phyloP scores from a whole-genome alignment of 2,329 filamentous ascomycete genomes.

The Hymenoscyphus salicellus region DNA sequence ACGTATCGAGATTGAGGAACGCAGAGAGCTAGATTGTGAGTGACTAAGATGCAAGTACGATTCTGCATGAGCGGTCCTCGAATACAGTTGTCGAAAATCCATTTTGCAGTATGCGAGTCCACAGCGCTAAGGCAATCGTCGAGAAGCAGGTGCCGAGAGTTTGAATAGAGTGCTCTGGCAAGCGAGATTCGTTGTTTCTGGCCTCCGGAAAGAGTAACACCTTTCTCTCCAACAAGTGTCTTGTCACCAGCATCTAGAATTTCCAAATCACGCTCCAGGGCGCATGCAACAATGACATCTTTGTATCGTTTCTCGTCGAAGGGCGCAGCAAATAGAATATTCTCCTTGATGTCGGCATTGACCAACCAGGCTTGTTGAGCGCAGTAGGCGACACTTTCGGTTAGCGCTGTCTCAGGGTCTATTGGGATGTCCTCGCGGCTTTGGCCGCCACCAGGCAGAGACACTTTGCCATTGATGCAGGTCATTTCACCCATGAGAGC shows the following conservation, averaged over 20 bases:
- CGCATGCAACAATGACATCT: constrained; percentile 86
- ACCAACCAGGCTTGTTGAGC: constrained; percentile 96
- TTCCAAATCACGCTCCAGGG: constrained; percentile 83
- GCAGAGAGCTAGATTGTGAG: constrained; percentile 89
- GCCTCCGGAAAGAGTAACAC: constrained; percentile 91
- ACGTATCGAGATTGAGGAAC: constrained; percentile 77
- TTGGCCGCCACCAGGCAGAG: constrained; percentile 72
- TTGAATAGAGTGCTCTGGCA: constrained; percentile 95
- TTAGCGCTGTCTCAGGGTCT: constrained; percentile 80
- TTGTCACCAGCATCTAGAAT: constrained; percentile 91
- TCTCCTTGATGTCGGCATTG: constrained; percentile 92
- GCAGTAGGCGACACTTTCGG: constrained; percentile 92
- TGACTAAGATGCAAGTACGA: constrained; percentile 91
- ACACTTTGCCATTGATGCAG: constrained; percentile 73
- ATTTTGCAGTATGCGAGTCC: constrained; percentile 94
- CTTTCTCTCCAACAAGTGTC: constrained; percentile 94
- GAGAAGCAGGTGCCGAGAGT: constrained; percentile 82
- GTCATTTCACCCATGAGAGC: constrained; percentile 96
- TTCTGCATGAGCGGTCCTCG: constrained; percentile 82
- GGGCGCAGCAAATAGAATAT: constrained; percentile 84
- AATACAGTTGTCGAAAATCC: constrained; percentile 94
- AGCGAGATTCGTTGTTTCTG: constrained; percentile 97
- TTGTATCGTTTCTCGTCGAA: constrained; percentile 81
- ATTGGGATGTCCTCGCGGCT: constrained; percentile 80
- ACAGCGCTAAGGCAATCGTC: constrained; percentile 96